Evolutionary conservation across 2,329 filamentous ascomycete species (phyloP).

Genomic region (Ascocoryne sarcoides): DNA sequence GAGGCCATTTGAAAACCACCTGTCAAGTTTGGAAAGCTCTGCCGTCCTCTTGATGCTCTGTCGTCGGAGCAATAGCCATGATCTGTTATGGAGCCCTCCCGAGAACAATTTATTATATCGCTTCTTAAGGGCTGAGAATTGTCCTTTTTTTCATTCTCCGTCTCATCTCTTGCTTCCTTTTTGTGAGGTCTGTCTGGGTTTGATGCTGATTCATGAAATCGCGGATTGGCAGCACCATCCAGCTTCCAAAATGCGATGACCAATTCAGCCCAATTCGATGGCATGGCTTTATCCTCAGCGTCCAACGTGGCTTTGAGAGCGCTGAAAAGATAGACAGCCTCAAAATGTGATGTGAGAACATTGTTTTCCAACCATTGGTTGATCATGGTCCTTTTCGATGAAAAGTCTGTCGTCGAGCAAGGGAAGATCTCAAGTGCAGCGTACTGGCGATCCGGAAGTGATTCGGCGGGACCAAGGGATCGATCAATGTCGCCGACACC

Average conservation of each 20-base stretch:
- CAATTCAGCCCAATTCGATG: constrained; percentile 21
- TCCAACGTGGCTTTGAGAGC: constrained; percentile 11
- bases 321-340: constrained; percentile 13
- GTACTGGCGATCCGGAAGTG: constrained; percentile 2
- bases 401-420: constrained; percentile 14
- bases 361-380: constrained; percentile 19
- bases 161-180: too few species aligned
- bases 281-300: constrained; percentile 7
- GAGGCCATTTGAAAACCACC: too few species aligned
- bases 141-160: too few species aligned
- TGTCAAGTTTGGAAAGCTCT: too few species aligned
- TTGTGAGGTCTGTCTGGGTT: too few species aligned
- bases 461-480: not conserved
- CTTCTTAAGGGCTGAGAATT: too few species aligned
- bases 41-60: too few species aligned
- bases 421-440: constrained; percentile 10
- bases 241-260: constrained; percentile 17
- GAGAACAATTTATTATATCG: too few species aligned
- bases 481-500: not conserved
- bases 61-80: too few species aligned
- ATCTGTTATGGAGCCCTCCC: too few species aligned
- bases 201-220: not conserved
- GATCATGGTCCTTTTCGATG: constrained; percentile 16
- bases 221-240: constrained; percentile 8
- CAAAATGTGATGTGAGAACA: constrained; percentile 12